Evolutionary conservation across 1,284 basidiomycete genomes (phyloP), one percentile per base, ranked within the genome.

Genomic region (Amylostereum areolatum): DNA sequence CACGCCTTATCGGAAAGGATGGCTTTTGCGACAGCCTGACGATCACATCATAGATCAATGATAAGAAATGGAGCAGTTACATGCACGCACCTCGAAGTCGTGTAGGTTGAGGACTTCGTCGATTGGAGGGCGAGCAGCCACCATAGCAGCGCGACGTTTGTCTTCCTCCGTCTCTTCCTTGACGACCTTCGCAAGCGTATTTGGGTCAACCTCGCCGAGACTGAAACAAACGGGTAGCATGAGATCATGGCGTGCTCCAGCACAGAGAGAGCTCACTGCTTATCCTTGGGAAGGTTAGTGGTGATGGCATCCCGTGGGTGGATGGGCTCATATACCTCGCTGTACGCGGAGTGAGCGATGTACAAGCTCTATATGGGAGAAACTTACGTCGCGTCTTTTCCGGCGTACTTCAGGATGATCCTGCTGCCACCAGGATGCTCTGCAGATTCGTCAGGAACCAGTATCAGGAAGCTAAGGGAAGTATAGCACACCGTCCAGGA

Each of bases 221-320:
- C 83, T 86, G 55, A 55, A 46, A 51, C 18, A 18, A 18, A 18
- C 18, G 18, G 18, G 18, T 18, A 18, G 18, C 18, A 18, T 18
- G 18, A 18, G 18, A 18, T 18, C 18, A 18, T 18, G 18, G 18
- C 18, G 18, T 18, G 18, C 18, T 18, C 2, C 49, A 48, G 40
- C 24, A 24, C 4, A 18, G 18, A 18, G 18, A 18, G 18, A 18
- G 64, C 82, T 57, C 55, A 86, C 83, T 89, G 85, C 62, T 89
- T 89, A 52, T 88, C 81, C 34, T 72, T 72, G 43, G 87, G 85
- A 25, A 96, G 73, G 63, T 95, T 85, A 30, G 83, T 86, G 31
- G 82, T 86, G 57, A 95, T 91, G 2, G 89, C 86, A 57, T 93
- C 85, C 3, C 90, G 91, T 0, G 92, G 92, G 61, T 95, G 92